These are phyloP conservation scores for Claviceps sp. DNA, from an alignment of 2,329 filamentous ascomycete genomes.

Conservation along the genomic window DNA sequence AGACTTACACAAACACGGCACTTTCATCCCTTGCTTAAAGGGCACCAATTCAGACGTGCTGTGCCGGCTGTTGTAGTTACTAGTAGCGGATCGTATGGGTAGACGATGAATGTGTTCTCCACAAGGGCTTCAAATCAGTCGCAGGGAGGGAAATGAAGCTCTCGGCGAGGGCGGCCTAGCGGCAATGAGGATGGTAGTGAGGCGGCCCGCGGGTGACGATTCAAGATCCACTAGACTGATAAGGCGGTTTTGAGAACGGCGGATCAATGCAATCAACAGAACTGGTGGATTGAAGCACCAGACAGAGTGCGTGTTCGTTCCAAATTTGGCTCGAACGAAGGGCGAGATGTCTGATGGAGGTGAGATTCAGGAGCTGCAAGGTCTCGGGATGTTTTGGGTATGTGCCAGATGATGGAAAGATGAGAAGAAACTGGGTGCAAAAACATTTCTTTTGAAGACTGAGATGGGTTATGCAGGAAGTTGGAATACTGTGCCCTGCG, in stretches of 20 bases:
- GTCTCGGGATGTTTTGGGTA: conserved; percentile 15
- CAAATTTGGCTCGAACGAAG: conserved; percentile 5
- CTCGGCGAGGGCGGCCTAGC: conserved; percentile 6
- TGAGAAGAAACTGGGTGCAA: conserved; percentile 14
- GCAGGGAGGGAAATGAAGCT: conserved; percentile 13
- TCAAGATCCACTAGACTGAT: conserved; percentile 6
- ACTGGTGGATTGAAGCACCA: conserved; percentile 9
- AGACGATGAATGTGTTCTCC: conserved; percentile 3
- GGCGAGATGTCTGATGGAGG: conserved; percentile 10
- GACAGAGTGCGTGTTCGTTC: conserved; percentile 1
- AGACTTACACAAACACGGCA: background rate
- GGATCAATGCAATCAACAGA: conserved; percentile 10
- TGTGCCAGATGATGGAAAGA: conserved; percentile 11
- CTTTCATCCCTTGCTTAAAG: background rate
- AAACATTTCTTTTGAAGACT: conserved; percentile 22
- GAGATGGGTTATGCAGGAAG: conserved; percentile 18
- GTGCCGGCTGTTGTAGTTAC: background rate
- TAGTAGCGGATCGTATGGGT: background rate
- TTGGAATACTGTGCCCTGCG: conserved; percentile 6
- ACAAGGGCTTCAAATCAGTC: conserved; percentile 11
- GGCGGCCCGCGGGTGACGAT: background rate
- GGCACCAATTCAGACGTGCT: background rate
- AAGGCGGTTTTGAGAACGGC: background rate
- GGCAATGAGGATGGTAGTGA: background rate
- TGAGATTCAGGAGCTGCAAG: conserved; percentile 16